Percentiles rank a stretch among this genome's conserved stretches.
Evolutionary conservation across 1,284 basidiomycete genomes (phyloP).

Genomic region (Heterobasidion parviporum): DNA sequence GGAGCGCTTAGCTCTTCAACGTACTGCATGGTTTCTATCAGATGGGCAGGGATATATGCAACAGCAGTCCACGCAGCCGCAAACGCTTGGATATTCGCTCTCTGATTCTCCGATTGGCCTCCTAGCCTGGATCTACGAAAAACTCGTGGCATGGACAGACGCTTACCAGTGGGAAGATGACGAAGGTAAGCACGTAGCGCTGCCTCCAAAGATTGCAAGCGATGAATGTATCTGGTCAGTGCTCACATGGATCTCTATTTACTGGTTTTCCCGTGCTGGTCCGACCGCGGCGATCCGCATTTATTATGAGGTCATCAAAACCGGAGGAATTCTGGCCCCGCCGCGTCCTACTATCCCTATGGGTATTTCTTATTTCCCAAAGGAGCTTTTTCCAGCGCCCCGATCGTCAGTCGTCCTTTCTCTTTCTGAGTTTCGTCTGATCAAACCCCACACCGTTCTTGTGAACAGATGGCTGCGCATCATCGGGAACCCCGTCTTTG

Average conservation of each 20-base stretch:
- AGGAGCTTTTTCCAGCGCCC: slow-evolving; percentile 19
- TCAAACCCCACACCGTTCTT: background rate
- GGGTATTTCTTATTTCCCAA: slow-evolving; percentile 25
- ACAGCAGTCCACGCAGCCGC: slow-evolving; percentile 26
- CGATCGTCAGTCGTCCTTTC: slow-evolving; percentile 14
- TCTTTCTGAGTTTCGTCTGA: background rate
- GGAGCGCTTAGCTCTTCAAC: slow-evolving; percentile 17
- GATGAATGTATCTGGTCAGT: slow-evolving; percentile 15
- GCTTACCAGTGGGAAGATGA: slow-evolving; percentile 43
- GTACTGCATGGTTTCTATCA: slow-evolving; percentile 11
- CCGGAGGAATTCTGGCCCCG: background rate
- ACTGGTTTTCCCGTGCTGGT: slow-evolving; percentile 28
- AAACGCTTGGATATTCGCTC: slow-evolving; percentile 36
- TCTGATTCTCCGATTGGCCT: slow-evolving; percentile 51
- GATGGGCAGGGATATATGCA: slow-evolving; percentile 21
- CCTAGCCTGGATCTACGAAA: slow-evolving; percentile 57
- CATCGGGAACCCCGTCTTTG: slow-evolving; percentile 15
- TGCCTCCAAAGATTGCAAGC: background rate
- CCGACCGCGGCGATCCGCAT: slow-evolving; percentile 30
- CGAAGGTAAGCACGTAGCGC: slow-evolving; percentile 24
- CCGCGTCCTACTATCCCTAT: slow-evolving; percentile 22
- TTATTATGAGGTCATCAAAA: slow-evolving; percentile 24
- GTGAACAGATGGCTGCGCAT: slow-evolving; percentile 10
- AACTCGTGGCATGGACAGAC: slow-evolving; percentile 44
- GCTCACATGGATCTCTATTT: slow-evolving; percentile 31